These are phyloP conservation scores for Claviceps maximensis DNA, from an alignment of 2,329 filamentous ascomycete genomes.

Conservation along the genomic window DNA sequence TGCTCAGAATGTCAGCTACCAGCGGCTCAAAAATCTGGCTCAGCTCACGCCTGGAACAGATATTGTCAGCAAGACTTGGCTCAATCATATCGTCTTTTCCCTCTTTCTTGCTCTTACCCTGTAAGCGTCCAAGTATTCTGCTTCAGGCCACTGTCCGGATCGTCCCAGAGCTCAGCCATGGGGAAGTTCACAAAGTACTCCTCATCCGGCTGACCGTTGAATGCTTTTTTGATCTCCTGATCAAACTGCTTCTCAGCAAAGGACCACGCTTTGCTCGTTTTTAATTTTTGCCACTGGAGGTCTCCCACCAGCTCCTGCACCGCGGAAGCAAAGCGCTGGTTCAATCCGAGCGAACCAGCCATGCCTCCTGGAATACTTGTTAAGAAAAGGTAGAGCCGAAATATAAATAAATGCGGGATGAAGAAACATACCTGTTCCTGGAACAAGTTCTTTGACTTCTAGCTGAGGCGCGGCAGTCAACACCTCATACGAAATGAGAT, in stretches of 20 bases:
- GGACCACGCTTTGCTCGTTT: constrained; percentile 6
- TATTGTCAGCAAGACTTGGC: background rate
- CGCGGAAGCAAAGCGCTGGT: constrained; percentile 9
- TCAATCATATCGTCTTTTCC: background rate
- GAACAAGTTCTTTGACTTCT: constrained; percentile 13
- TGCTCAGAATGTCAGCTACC: constrained; percentile 9
- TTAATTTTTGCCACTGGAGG: constrained; percentile 4
- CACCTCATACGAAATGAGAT: constrained; percentile 40
- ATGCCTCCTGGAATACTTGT: constrained; percentile 8
- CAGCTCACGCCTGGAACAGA: background rate
- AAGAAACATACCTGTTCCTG: constrained; percentile 9
- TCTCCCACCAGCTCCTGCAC: constrained; percentile 10
- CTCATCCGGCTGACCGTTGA: constrained; percentile 6
- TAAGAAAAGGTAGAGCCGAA: background rate
- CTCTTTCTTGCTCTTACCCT: constrained; percentile 1
- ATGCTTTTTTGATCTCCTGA: constrained; percentile 10
- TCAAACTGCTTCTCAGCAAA: constrained; percentile 9
- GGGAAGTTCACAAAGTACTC: constrained; percentile 11
- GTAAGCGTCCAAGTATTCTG: constrained; percentile 10
- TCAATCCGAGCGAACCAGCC: constrained; percentile 13
- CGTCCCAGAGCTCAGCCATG: constrained; percentile 9
- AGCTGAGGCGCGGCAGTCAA: constrained; percentile 9
- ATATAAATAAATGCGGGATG: too few relatives aligned
- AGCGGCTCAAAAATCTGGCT: constrained; percentile 10
- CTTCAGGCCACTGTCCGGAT: constrained; percentile 4